phyloP scores from a whole-genome alignment of 73 alveolate species.

The Uronychia setigera region DNA sequence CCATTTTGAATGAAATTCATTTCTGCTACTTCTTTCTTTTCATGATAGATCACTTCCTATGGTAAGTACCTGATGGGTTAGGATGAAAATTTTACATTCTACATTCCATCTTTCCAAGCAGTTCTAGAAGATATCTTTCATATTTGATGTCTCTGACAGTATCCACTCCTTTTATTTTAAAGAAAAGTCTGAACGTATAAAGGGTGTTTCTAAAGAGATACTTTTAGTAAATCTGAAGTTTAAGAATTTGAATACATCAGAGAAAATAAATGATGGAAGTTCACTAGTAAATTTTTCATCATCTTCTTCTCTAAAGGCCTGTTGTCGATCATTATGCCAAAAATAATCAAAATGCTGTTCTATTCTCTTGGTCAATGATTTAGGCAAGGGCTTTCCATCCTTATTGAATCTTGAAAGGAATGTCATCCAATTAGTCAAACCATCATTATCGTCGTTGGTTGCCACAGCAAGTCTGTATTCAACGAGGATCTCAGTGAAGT shows the following conservation, averaged over 20 bases:
- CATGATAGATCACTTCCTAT: conserved; percentile 13
- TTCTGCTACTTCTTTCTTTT: conserved; percentile 39
- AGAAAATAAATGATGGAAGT: conserved; percentile 15
- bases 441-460: conserved; percentile 22
- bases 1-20: conserved; percentile 11
- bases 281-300: conserved; percentile 44
- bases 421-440: conserved; percentile 44
- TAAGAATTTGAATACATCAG: conserved; percentile 1
- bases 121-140: not conserved
- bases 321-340: conserved; percentile 41
- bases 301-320: conserved; percentile 41
- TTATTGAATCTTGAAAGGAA: conserved; percentile 45
- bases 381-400: conserved; percentile 44
- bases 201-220: conserved; percentile 37
- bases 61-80: conserved; percentile 8
- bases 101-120: not conserved
- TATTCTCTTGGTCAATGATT: conserved; percentile 32
- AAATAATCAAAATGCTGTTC: conserved; percentile 53
- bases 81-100: conserved; percentile 4
- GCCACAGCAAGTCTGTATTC: not conserved
- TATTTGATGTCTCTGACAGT: not conserved
- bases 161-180: conserved; percentile 19
- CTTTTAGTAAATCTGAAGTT: conserved; percentile 31
- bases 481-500: conserved; percentile 50
- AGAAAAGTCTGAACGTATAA: conserved; percentile 31